Base-by-base conservation (phyloP, 1,284 basidiomycete species). In the Cryptococcus sp. region DNA sequence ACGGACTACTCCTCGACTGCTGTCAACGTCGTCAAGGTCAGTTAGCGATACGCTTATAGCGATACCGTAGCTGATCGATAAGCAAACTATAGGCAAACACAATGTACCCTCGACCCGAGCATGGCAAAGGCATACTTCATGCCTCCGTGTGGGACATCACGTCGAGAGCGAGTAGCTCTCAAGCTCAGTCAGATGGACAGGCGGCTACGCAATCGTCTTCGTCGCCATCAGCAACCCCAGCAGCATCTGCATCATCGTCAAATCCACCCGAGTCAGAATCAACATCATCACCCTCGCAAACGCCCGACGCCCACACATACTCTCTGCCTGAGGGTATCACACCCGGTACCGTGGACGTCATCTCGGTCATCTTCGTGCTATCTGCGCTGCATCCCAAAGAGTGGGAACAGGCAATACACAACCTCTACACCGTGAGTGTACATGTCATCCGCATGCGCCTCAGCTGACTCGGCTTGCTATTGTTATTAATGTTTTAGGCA, bases 71-170 rank as follows among this genome's bases (percentile, higher is more conserved):
- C 25, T 35, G 41, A 45, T n/a, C 31, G 2, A 35, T 13, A 2
- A 8, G 2, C 47, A 40, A 25, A 20, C 46, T 35, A 27, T 51
- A 61, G 54, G 54, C 82, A 35, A 87, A 91, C 68, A 82, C 86
- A 1, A 80, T 91, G n/a, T 96, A 93, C 73, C 71, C 79, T 2
- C 76, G 82, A 4, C 86, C 89, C 1, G 85, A 86, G 3, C 74
- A 84, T 11, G 92, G 92, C 0, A 81, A 84, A 1, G 89, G 78
- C 15, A 61, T 68, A 38, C 64, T 97, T 55, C 78, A 84, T 23
- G 89, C 94, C 5, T 84, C 86, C 2, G 91, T 96, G 0, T 99
- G 94, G 94, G 96, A 99, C 73, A 81, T 98, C 38, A 86, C 91
- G 0, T 88, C 88, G 5, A 68, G 69, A 11, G 66, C 76, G 67